phyloP scores from a whole-genome alignment of 2,329 filamentous ascomycete genomes.

The Neofusicoccum ribis region DNA sequence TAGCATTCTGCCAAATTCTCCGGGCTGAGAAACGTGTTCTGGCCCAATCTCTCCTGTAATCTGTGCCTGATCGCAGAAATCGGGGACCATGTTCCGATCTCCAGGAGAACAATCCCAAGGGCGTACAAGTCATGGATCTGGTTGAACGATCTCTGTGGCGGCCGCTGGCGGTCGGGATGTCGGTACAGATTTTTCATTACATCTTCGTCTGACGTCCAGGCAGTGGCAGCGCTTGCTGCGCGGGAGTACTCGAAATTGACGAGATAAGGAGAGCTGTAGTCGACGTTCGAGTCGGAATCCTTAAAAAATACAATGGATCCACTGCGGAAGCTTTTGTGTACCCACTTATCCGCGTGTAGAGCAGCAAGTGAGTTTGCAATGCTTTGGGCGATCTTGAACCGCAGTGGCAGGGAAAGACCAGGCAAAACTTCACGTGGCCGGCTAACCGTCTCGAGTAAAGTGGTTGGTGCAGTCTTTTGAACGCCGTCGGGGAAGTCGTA shows the following conservation, averaged over 20 bases:
- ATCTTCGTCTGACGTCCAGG: slow-evolving; percentile 8
- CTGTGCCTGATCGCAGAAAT: too few species aligned
- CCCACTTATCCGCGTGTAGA: neutral
- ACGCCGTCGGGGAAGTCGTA: too few species aligned
- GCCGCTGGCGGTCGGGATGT: slow-evolving; percentile 35
- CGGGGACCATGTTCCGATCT: slow-evolving; percentile 30
- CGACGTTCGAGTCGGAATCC: neutral
- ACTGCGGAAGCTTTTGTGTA: slow-evolving; percentile 24
- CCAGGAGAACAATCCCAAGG: slow-evolving; percentile 40
- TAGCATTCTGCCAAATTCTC: too few species aligned
- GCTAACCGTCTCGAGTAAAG: too few species aligned
- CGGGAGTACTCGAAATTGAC: neutral
- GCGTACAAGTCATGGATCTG: slow-evolving; percentile 41
- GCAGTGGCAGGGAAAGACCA: too few species aligned
- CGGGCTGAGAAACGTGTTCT: too few species aligned
- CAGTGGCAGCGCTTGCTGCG: slow-evolving; percentile 22
- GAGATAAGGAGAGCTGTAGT: neutral
- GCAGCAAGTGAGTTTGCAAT: neutral
- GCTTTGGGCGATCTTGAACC: too few species aligned
- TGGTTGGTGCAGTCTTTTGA: too few species aligned
- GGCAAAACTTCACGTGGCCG: too few species aligned
- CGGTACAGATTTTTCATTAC: slow-evolving; percentile 26
- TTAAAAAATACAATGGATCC: slow-evolving; percentile 23
- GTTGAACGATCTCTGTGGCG: slow-evolving; percentile 30
- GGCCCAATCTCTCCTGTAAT: too few species aligned